A percentile compares a stretch with the other conserved stretches of the same genome.
Evolutionary conservation across 495 filamentous ascomycete genomes (phyloP).

Genomic region (Penicillium flavigenum): DNA sequence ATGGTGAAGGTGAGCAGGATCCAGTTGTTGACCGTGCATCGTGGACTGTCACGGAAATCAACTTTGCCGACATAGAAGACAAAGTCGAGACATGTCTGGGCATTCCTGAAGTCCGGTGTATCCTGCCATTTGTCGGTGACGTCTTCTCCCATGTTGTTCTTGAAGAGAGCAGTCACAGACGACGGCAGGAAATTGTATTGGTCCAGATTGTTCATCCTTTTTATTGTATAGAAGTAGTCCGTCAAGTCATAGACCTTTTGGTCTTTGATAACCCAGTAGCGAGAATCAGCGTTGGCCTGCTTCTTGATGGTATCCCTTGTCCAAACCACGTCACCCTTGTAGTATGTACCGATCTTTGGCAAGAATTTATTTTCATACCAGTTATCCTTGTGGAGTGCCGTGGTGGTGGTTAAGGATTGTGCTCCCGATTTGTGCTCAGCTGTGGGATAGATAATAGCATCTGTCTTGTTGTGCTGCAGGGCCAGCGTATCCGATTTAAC

Average conservation of each 20-base stretch:
- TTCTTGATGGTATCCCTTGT: slow-evolving; percentile 46
- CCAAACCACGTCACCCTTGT: slow-evolving; percentile 85
- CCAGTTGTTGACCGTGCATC: slow-evolving; percentile 88
- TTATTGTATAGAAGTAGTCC: slow-evolving; percentile 77
- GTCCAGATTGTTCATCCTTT: slow-evolving; percentile 46
- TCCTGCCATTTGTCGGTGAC: slow-evolving; percentile 64
- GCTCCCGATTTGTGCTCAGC: slow-evolving; percentile 69
- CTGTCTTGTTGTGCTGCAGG: slow-evolving; percentile 64
- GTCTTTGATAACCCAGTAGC: slow-evolving; percentile 77
- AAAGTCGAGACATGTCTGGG: slow-evolving; percentile 76
- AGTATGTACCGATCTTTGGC: slow-evolving; percentile 78
- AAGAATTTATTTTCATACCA: slow-evolving; percentile 79
- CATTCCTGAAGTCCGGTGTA: slow-evolving; percentile 52
- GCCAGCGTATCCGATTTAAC: slow-evolving; percentile 52
- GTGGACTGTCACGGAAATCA: slow-evolving; percentile 76
- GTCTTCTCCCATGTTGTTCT: slow-evolving; percentile 73
- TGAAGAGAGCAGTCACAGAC: slow-evolving; percentile 62
- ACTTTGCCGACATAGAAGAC: slow-evolving; percentile 78
- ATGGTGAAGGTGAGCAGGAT: slow-evolving; percentile 84
- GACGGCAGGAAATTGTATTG: slow-evolving; percentile 68
- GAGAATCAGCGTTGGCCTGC: slow-evolving; percentile 64
- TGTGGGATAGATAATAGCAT: slow-evolving; percentile 34
- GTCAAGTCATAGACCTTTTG: slow-evolving; percentile 82
- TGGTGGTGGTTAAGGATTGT: slow-evolving; percentile 49
- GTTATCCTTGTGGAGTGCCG: slow-evolving; percentile 56